These are phyloP conservation scores for Dillenia turbinata DNA, from an alignment of 164 flowering plant genomes.

Conservation along the genomic window DNA sequence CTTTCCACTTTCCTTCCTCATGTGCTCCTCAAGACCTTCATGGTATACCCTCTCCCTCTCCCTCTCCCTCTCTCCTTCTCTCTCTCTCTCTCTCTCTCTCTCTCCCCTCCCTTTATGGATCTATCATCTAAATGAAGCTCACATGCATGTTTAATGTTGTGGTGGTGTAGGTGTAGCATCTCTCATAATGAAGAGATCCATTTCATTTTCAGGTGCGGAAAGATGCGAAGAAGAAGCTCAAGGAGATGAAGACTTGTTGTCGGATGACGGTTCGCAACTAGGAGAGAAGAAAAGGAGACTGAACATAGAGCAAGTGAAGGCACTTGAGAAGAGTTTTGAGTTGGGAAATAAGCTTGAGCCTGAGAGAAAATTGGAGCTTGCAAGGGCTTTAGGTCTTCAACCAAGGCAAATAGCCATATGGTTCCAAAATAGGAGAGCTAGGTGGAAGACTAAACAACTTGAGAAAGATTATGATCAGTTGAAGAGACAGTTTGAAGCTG, in stretches of 20 bases:
- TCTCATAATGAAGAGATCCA: slow-evolving; percentile 41
- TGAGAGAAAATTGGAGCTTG: slow-evolving; percentile 73
- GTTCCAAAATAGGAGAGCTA: slow-evolving; percentile 83
- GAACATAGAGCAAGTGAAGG: slow-evolving; percentile 65
- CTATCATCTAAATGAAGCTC: neutral
- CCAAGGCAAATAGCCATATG: slow-evolving; percentile 79
- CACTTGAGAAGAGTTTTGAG: slow-evolving; percentile 79
- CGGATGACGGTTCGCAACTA: slow-evolving; percentile 59
- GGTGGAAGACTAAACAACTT: slow-evolving; percentile 83
- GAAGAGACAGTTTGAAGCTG: slow-evolving; percentile 59
- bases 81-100: slow-evolving; percentile 5
- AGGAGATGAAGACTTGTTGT: slow-evolving; percentile 48
- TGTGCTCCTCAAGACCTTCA: slow-evolving; percentile 31
- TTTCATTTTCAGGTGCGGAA: slow-evolving; percentile 48
- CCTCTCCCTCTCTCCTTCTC: slow-evolving; percentile 9
- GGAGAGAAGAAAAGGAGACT: slow-evolving; percentile 79
- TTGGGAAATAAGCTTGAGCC: slow-evolving; percentile 77
- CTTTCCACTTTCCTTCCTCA: slow-evolving; percentile 26
- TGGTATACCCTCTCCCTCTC: slow-evolving; percentile 18
- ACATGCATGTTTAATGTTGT: neutral
- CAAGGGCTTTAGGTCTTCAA: slow-evolving; percentile 61
- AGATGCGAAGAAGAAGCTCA: slow-evolving; percentile 23
- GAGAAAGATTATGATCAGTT: slow-evolving; percentile 62
- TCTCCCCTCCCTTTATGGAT: neutral
- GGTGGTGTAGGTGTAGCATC: slow-evolving; percentile 25